phyloP scores from a whole-genome alignment of 208 protist species.

The Leishmania lainsoni region DNA sequence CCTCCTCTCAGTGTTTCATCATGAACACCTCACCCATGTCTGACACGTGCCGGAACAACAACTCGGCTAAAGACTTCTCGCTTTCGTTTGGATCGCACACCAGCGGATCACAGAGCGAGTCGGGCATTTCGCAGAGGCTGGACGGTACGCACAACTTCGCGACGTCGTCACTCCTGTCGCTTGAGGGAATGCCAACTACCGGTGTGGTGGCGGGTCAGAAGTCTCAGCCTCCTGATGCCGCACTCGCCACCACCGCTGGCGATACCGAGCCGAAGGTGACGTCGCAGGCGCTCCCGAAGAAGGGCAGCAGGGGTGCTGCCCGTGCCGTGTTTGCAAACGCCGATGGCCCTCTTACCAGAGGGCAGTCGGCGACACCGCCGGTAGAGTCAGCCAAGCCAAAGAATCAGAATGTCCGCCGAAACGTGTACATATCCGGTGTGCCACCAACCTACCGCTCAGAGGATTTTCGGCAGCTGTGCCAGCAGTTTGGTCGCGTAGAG shows the following conservation, averaged over 20 bases:
- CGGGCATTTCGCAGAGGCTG: conserved; percentile 7
- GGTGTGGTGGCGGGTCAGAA: neutral
- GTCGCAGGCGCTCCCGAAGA: neutral
- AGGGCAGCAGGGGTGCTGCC: neutral
- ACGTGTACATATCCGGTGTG: conserved; percentile 78
- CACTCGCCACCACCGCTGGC: neutral
- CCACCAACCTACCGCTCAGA: conserved; percentile 44
- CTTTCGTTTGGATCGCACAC: conserved; percentile 6
- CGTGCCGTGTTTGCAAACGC: neutral
- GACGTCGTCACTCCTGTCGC: neutral
- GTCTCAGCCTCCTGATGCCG: neutral
- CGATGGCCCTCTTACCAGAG: neutral
- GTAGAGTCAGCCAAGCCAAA: neutral
- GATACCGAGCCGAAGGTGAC: neutral
- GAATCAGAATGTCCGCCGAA: conserved; percentile 54
- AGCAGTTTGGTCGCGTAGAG: conserved; percentile 66
- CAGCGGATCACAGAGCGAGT: conserved; percentile 15
- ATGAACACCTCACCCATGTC: neutral
- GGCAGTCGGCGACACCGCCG: neutral
- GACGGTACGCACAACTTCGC: conserved; percentile 12
- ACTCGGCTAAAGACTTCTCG: conserved; percentile 3
- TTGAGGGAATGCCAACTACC: neutral
- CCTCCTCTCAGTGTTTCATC: neutral
- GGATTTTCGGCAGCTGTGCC: conserved; percentile 65
- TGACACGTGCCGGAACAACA: neutral